phyloP scores from a whole-genome alignment of 2,329 filamentous ascomycete genomes.

The Parasarocladium wereldwijsianum region DNA sequence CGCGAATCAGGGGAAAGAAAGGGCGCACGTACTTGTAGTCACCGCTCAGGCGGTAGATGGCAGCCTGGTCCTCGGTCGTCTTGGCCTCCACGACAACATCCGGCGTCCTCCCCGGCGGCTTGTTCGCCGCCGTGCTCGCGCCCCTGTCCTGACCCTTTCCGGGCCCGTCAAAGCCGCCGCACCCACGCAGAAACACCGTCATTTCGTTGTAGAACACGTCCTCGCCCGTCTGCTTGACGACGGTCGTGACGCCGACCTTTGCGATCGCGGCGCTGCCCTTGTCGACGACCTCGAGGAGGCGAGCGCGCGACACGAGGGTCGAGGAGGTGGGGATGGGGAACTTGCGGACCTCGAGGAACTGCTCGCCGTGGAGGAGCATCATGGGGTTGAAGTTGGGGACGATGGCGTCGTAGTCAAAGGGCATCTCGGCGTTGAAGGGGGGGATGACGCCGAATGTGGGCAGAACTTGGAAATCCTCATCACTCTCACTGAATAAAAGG shows the following conservation, averaged over 20 bases:
- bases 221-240: slow-evolving; percentile 72
- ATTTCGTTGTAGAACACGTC: slow-evolving; percentile 95
- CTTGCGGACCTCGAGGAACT: slow-evolving; percentile 89
- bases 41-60: slow-evolving; percentile 81
- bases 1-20: too few relatives aligned
- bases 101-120: slow-evolving; percentile 59
- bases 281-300: slow-evolving; percentile 87
- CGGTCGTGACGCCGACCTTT: slow-evolving; percentile 65
- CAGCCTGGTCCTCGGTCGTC: slow-evolving; percentile 83
- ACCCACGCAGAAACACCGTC: slow-evolving; percentile 83
- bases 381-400: slow-evolving; percentile 95
- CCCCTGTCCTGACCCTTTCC: slow-evolving; percentile 67
- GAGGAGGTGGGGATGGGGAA: slow-evolving; percentile 81
- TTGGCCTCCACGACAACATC: slow-evolving; percentile 74
- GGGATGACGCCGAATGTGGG: slow-evolving; percentile 95
- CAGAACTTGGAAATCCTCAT: slow-evolving; percentile 83
- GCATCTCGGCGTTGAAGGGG: slow-evolving; percentile 70
- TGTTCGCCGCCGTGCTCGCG: slow-evolving; percentile 64
- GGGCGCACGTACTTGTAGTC: slow-evolving; percentile 57
- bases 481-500: slow-evolving; percentile 43
- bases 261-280: slow-evolving; percentile 84
- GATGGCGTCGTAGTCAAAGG: slow-evolving; percentile 67
- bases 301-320: slow-evolving; percentile 59
- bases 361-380: slow-evolving; percentile 98
- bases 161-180: slow-evolving; percentile 77